Evolutionary conservation across 257 asterid species (phyloP).

Genomic region (Paraleonurus japonicus): DNA sequence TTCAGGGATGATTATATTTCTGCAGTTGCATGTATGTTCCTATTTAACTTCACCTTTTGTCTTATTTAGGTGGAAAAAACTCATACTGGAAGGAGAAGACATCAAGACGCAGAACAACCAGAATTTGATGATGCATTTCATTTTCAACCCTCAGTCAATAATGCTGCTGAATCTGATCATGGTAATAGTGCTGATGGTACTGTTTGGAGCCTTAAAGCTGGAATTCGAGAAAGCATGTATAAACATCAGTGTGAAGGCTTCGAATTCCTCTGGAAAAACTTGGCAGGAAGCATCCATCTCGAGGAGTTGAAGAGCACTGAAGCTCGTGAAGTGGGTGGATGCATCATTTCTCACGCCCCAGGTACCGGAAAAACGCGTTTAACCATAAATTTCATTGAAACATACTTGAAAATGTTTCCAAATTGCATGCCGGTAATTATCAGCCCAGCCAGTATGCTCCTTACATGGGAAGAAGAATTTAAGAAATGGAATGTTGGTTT

Average conservation of each 20-base stretch:
- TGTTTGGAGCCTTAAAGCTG: slow-evolving; percentile 54
- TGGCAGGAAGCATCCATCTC: slow-evolving; percentile 48
- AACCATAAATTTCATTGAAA: slow-evolving; percentile 47
- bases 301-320: slow-evolving; percentile 32
- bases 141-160: slow-evolving; percentile 2
- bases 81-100: background rate
- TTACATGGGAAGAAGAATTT: slow-evolving; percentile 71
- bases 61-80: slow-evolving; percentile 28
- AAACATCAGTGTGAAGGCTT: slow-evolving; percentile 67
- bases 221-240: slow-evolving; percentile 37
- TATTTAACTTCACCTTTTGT: background rate
- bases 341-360: slow-evolving; percentile 78
- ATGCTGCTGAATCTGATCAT: background rate
- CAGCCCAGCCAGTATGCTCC: slow-evolving; percentile 64
- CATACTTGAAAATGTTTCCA: slow-evolving; percentile 49
- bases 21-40: background rate
- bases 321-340: slow-evolving; percentile 52
- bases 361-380: slow-evolving; percentile 69
- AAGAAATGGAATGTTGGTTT: slow-evolving; percentile 51
- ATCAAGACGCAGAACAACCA: slow-evolving; percentile 4
- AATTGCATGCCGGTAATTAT: slow-evolving; percentile 48
- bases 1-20: background rate
- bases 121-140: slow-evolving; percentile 22
- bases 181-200: slow-evolving; percentile 27
- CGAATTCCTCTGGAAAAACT: slow-evolving; percentile 61